Base-by-base conservation (phyloP, 2,329 filamentous ascomycete genomes). In the Aspergillus awamori region DNA sequence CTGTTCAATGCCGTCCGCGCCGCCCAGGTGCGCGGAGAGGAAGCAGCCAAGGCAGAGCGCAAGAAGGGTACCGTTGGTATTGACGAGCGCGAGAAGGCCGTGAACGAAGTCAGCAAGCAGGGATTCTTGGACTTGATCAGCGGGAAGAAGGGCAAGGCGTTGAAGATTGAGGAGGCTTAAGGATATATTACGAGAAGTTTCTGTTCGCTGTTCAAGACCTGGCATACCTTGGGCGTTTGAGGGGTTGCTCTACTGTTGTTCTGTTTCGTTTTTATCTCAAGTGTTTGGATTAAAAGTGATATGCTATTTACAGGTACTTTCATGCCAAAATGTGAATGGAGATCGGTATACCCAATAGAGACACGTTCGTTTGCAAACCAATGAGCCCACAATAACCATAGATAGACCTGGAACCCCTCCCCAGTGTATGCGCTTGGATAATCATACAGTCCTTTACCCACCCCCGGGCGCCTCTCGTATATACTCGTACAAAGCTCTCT, bases 101-200 rank as follows among this genome's bases (percentile, higher is more conserved):
- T 96, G 56, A 95, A 92, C 67, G 93, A 98, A 82, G 95, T 99
- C 89, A 96, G 90, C 76, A 96, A 96, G 81, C 91, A 97, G 80
- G 93, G 94, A 0, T 99, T 98, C 80, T 78, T 99, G 76, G 94
- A 98, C 63, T 79, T 98, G 76, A 97, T 99, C 74, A 83, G 83
- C 45, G 82, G 83, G 13, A 79, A 80, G 81, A 85, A 73, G 77
- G 83, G 66, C 76, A 84, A 79, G 74, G 79, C 72, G 58, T 69
- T 79, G 68, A 75, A 76, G 56, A 79, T 80, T 36, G 77, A 80
- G 65, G 78, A 80, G 66, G 77, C 78, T 63, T 80, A 66, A 74
- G 67, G 61, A 30, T 20, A 20, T 49, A 24, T 53, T 30, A 55
- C 47, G 57, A 61, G 58, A 60, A 13, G 38, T 58, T 26, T 53